These are phyloP conservation scores for Artemisia argyi DNA, from an alignment of 129 eudicot species.

Conservation along the genomic window DNA sequence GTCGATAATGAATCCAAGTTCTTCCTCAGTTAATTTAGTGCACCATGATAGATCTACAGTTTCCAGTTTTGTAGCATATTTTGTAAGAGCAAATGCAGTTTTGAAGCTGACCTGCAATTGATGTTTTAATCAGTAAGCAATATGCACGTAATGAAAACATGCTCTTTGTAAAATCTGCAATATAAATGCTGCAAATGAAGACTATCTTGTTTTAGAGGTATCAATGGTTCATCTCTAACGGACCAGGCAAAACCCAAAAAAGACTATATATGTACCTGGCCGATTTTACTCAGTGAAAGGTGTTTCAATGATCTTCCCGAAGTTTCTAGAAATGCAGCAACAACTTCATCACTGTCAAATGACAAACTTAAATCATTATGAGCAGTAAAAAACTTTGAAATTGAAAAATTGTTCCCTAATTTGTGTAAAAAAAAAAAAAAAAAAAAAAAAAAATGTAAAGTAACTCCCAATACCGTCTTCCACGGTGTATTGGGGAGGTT, in stretches of 20 bases:
- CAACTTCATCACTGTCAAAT: slow-evolving; percentile 65
- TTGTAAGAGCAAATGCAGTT: slow-evolving; percentile 60
- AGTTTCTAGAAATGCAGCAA: slow-evolving; percentile 69
- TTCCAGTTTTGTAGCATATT: slow-evolving; percentile 42
- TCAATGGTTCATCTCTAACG: neutral
- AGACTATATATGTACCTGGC: slow-evolving; percentile 34
- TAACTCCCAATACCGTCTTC: too few species aligned
- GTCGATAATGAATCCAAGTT: slow-evolving; percentile 53
- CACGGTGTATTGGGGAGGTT: too few species aligned
- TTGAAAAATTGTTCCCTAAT: neutral
- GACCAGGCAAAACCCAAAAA: neutral
- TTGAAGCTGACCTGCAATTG: slow-evolving; percentile 49
- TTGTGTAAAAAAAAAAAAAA: too few species aligned
- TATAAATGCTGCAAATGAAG: slow-evolving; percentile 6
- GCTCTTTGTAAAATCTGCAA: neutral
- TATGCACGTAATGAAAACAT: neutral
- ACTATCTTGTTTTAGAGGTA: neutral
- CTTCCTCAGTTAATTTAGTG: slow-evolving; percentile 47
- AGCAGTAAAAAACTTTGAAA: slow-evolving; percentile 1
- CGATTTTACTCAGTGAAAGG: slow-evolving; percentile 52
- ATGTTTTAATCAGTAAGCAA: neutral
- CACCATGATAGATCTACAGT: slow-evolving; percentile 71
- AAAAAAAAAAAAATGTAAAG: too few species aligned
- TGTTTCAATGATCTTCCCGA: slow-evolving; percentile 58
- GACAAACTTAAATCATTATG: slow-evolving; percentile 14